Evolutionary conservation across 345 rosid genomes (phyloP).

Genomic region (Syzygium aromaticum): DNA sequence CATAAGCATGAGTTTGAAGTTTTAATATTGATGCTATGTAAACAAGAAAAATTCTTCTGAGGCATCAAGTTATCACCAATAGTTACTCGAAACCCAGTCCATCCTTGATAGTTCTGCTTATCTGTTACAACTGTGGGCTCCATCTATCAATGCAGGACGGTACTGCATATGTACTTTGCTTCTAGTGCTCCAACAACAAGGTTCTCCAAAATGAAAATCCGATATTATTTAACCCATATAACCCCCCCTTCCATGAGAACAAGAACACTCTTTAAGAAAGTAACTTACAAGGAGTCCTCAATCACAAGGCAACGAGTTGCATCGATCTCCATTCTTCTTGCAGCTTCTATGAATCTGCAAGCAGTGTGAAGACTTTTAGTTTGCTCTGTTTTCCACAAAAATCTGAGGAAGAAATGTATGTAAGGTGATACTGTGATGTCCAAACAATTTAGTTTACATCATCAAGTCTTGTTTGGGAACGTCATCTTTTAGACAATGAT

Average conservation of each 20-base stretch:
- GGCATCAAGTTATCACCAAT: background rate
- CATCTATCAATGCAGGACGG: background rate
- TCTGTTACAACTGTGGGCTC: background rate
- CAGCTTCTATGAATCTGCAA: constrained; percentile 31
- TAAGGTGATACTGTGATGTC: background rate
- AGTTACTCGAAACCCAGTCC: background rate
- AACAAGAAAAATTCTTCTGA: background rate
- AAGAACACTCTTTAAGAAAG: background rate
- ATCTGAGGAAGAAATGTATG: background rate
- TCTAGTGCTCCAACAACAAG: background rate
- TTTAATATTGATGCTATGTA: background rate
- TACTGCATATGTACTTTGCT: background rate
- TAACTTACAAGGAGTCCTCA: constrained; percentile 39
- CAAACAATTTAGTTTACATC: background rate
- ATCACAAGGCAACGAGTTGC: constrained; percentile 26
- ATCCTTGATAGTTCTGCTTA: background rate
- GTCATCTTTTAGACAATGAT: background rate
- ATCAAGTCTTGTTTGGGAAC: background rate
- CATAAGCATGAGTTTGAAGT: background rate
- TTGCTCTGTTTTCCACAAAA: background rate
- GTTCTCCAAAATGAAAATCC: background rate
- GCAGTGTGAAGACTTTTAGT: background rate
- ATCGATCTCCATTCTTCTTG: constrained; percentile 26
- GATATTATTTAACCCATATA: background rate
- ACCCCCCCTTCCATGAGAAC: background rate